These are phyloP conservation scores for Neurospora sp. DNA, from an alignment of 495 filamentous ascomycete genomes.

Conservation along the genomic window DNA sequence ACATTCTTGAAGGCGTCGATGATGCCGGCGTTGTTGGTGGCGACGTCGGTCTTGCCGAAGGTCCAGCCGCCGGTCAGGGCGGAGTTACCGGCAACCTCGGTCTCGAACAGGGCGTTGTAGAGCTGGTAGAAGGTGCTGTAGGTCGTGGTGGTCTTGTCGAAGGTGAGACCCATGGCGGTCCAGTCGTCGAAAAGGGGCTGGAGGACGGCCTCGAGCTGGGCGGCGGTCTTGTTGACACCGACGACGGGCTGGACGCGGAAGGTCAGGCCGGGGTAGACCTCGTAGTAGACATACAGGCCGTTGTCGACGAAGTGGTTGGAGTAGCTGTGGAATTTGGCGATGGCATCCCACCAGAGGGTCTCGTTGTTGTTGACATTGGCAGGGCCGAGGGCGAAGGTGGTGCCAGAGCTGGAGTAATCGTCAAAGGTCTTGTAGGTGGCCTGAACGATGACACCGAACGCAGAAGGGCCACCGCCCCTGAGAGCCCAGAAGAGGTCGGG, in stretches of 20 bases:
- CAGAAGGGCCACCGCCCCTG: slow-evolving; percentile 47
- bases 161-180: slow-evolving; percentile 24
- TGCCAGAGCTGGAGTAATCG: slow-evolving; percentile 30
- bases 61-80: slow-evolving; percentile 39
- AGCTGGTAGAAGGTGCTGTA: slow-evolving; percentile 36
- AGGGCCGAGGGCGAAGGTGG: slow-evolving; percentile 32
- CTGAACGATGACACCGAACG: slow-evolving; percentile 48
- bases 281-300: slow-evolving; percentile 42
- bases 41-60: slow-evolving; percentile 31
- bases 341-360: slow-evolving; percentile 34
- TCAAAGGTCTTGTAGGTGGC: slow-evolving; percentile 39
- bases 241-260: slow-evolving; percentile 36
- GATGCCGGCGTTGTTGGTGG: slow-evolving; percentile 29
- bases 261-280: slow-evolving; percentile 21
- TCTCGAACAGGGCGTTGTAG: slow-evolving; percentile 39
- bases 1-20: slow-evolving; percentile 31
- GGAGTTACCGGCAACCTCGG: slow-evolving; percentile 31
- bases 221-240: slow-evolving; percentile 31
- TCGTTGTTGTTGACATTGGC: slow-evolving; percentile 21
- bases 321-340: slow-evolving; percentile 36
- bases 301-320: slow-evolving; percentile 28
- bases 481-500: slow-evolving; percentile 59
- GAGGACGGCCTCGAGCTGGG: slow-evolving; percentile 30
- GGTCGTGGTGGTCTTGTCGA: slow-evolving; percentile 21
- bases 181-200: slow-evolving; percentile 38